These are phyloP conservation scores for Gamarada debralockiae DNA, from an alignment of 495 filamentous ascomycete genomes.

Conservation along the genomic window DNA sequence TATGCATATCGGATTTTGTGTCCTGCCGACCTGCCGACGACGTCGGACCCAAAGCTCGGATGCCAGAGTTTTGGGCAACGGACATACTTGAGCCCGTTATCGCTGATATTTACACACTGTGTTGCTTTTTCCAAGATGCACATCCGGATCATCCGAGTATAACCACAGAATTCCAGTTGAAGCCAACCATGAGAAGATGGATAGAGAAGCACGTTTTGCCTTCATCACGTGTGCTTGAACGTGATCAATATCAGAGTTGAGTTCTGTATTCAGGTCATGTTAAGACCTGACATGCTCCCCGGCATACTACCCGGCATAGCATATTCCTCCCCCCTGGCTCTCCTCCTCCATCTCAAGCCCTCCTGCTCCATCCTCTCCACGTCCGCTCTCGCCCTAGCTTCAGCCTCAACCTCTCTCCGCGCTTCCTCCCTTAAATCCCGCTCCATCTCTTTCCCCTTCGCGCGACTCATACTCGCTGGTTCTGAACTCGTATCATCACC, in stretches of 20 bases:
- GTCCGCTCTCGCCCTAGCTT: slow-evolving; percentile 30
- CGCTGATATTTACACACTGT: too few species aligned
- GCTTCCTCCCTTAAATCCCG: slow-evolving; percentile 43
- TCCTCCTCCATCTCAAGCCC: slow-evolving; percentile 22
- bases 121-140: too few species aligned
- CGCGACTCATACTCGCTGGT: slow-evolving; percentile 33
- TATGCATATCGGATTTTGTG: too few species aligned
- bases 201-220: too few species aligned
- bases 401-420: slow-evolving; percentile 39
- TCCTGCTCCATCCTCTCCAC: slow-evolving; percentile 21
- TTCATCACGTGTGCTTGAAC: not conserved
- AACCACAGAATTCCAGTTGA: too few species aligned
- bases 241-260: too few species aligned
- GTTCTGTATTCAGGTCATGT: slow-evolving; percentile 14
- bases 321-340: slow-evolving; percentile 22
- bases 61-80: too few species aligned
- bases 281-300: not conserved
- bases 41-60: too few species aligned
- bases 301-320: slow-evolving; percentile 29
- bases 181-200: too few species aligned
- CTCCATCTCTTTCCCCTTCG: slow-evolving; percentile 41
- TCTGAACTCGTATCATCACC: slow-evolving; percentile 36
- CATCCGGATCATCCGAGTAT: too few species aligned
- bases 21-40: too few species aligned
- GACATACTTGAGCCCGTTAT: too few species aligned